Conservation (phyloP, 352 stramenopile genomes). For the Globisporangium apiculatum region DNA sequence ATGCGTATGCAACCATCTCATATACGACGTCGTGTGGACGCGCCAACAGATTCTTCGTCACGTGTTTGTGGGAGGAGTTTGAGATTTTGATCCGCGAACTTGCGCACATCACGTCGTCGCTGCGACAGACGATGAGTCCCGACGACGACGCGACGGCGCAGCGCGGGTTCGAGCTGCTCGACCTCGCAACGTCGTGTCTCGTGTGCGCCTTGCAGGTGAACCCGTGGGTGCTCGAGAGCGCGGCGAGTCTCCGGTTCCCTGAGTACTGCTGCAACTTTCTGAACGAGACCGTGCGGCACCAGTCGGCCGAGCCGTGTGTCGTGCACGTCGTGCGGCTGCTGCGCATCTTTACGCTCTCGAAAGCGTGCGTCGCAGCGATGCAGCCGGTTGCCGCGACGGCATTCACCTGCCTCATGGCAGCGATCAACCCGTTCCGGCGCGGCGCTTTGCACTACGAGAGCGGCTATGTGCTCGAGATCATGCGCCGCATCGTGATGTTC, state of each 20-base stretch:
- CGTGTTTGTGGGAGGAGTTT: conserved; percentile 74
- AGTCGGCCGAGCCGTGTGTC: conserved; percentile 51
- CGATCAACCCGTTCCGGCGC: conserved; percentile 39
- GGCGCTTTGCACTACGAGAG: conserved; percentile 58
- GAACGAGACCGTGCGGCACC: conserved; percentile 57
- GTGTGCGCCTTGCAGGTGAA: conserved; percentile 73
- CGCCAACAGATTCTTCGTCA: conserved; percentile 56
- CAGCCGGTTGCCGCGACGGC: conserved; percentile 47
- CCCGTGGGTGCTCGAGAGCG: conserved; percentile 43
- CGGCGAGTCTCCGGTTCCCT: conserved; percentile 48
- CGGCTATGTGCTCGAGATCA: conserved; percentile 62
- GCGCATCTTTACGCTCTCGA: conserved; percentile 55
- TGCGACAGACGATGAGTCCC: conserved; percentile 53
- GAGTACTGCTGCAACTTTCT: conserved; percentile 61
- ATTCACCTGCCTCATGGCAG: conserved; percentile 46
- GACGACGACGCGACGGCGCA: conserved; percentile 61
- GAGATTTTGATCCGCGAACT: conserved; percentile 66
- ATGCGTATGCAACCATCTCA: no score
- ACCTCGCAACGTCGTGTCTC: conserved; percentile 74
- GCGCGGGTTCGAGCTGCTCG: conserved; percentile 55
- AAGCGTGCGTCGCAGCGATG: conserved; percentile 42
- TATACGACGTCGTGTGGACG: no score
- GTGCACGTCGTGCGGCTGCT: conserved; percentile 64
- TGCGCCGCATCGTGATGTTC: conserved; percentile 58
- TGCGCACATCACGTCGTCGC: conserved; percentile 49